These are phyloP conservation scores for Corynascus novoguineensis DNA, from an alignment of 495 filamentous ascomycete species.

Conservation along the genomic window DNA sequence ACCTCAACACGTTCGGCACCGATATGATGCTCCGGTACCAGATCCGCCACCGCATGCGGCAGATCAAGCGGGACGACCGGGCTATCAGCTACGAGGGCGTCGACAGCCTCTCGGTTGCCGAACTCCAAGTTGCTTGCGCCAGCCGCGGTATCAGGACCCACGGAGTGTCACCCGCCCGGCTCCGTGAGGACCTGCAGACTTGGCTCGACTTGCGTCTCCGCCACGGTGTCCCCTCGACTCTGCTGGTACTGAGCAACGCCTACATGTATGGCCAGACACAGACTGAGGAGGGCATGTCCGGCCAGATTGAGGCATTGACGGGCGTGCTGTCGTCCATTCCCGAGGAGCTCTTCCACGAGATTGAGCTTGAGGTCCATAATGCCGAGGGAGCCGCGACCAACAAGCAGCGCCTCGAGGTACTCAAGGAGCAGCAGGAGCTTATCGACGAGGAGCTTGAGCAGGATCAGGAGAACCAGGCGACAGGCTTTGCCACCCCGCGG, in stretches of 20 bases:
- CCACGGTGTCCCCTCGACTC: conserved; percentile 86
- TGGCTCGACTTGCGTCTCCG: conserved; percentile 94
- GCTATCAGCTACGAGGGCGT: conserved; percentile 95
- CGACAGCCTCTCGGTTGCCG: conserved; percentile 83
- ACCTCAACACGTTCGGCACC: conserved; percentile 92
- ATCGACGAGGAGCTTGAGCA: conserved; percentile 97
- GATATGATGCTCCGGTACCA: conserved; percentile 97
- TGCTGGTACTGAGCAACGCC: conserved; percentile 92
- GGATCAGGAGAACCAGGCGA: conserved; percentile 64
- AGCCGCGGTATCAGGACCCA: conserved; percentile 89
- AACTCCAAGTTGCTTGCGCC: conserved; percentile 86
- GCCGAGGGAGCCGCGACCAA: conserved; percentile 97
- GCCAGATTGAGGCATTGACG: conserved; percentile 89
- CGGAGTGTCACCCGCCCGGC: conserved; percentile 75
- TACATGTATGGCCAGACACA: conserved; percentile 90
- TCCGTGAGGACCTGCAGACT: conserved; percentile 86
- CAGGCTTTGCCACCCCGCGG: conserved; percentile 64
- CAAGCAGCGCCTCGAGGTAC: conserved; percentile 97
- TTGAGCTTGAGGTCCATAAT: conserved; percentile 95
- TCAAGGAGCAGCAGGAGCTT: conserved; percentile 97
- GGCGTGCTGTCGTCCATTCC: conserved; percentile 90
- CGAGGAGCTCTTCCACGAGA: conserved; percentile 98
- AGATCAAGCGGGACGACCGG: conserved; percentile 96
- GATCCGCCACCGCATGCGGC: conserved; percentile 94
- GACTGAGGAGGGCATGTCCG: conserved; percentile 68